phyloP scores from a whole-genome alignment of 2,329 filamentous ascomycete genomes.

The Plenodomus tracheiphilus region DNA sequence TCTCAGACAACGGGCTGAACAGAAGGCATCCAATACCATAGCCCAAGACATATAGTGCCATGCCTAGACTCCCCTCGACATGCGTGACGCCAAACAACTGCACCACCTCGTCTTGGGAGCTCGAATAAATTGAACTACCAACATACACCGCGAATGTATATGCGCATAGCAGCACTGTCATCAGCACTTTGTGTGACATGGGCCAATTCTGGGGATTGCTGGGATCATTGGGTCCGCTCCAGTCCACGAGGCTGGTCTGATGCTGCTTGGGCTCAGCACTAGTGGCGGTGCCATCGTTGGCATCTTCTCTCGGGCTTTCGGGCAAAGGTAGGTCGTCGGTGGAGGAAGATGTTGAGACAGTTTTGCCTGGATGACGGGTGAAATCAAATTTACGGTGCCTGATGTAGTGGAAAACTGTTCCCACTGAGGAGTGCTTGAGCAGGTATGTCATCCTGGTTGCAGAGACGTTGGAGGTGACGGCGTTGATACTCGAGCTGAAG shows the following conservation, averaged over 20 bases:
- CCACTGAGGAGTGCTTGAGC: conserved; percentile 22
- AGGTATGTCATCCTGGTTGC: conserved; percentile 21
- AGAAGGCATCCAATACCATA: conserved; percentile 64
- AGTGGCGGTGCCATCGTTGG: conserved; percentile 13
- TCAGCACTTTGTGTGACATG: conserved; percentile 34
- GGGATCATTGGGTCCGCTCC: conserved; percentile 43
- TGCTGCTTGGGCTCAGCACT: conserved; percentile 22
- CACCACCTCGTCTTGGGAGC: conserved; percentile 51
- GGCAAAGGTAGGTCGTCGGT: conserved; percentile 21
- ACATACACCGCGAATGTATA: conserved; percentile 65
- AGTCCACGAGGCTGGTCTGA: conserved; percentile 42
- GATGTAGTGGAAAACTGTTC: conserved; percentile 20
- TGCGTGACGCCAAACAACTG: conserved; percentile 56
- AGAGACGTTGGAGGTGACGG: neutral
- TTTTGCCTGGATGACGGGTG: conserved; percentile 15
- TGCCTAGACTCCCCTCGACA: conserved; percentile 58
- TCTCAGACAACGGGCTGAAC: conserved; percentile 68
- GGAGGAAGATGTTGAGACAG: conserved; percentile 20
- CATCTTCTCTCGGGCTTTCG: neutral
- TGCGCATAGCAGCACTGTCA: conserved; percentile 42
- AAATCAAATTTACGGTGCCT: conserved; percentile 27
- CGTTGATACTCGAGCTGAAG: neutral
- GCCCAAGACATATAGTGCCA: conserved; percentile 65
- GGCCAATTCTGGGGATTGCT: conserved; percentile 45
- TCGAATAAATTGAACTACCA: conserved; percentile 55